Percentiles rank a stretch among this genome's conserved stretches.
These are phyloP conservation scores for Trichaptum fuscoviolaceum DNA, from an alignment of 768 basidiomycete species.

Conservation along the genomic window DNA sequence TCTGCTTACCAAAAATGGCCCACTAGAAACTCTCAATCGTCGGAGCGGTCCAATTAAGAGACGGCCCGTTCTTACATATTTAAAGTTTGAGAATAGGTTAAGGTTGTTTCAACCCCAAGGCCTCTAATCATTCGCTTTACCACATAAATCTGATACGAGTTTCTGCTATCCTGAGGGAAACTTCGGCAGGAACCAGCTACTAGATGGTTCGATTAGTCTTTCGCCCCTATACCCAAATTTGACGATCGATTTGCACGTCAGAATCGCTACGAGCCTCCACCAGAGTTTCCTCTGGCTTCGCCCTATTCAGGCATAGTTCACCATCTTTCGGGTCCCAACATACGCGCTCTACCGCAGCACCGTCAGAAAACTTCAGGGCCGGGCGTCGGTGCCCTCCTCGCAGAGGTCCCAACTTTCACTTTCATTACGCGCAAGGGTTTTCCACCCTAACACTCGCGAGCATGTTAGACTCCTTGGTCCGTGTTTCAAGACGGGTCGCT, in stretches of 20 bases:
- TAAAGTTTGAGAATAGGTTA: slow-evolving; percentile 77
- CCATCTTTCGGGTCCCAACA: slow-evolving; percentile 87
- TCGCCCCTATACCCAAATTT: slow-evolving; percentile 94
- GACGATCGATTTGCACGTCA: slow-evolving; percentile 96
- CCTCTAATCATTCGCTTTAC: slow-evolving; percentile 90
- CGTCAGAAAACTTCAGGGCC: slow-evolving; percentile 69
- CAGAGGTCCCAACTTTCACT: too few relatives aligned
- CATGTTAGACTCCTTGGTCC: too few relatives aligned
- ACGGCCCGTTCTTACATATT: slow-evolving; percentile 26
- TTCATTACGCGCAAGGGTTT: too few relatives aligned
- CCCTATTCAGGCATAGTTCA: slow-evolving; percentile 85
- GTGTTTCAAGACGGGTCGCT: too few relatives aligned
- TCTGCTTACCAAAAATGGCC: slow-evolving; percentile 72
- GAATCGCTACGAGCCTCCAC: slow-evolving; percentile 94
- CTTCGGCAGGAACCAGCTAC: slow-evolving; percentile 91
- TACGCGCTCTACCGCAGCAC: slow-evolving; percentile 76
- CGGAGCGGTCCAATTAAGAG: slow-evolving; percentile 42
- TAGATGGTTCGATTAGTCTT: slow-evolving; percentile 95
- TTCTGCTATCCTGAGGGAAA: slow-evolving; percentile 76
- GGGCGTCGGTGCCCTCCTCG: slow-evolving; percentile 69
- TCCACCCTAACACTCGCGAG: too few relatives aligned
- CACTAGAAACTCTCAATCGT: slow-evolving; percentile 67
- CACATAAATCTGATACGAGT: slow-evolving; percentile 53
- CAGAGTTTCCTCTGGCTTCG: slow-evolving; percentile 93
- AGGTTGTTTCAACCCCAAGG: slow-evolving; percentile 80